These are phyloP conservation scores for Penicillium odoratum DNA, from an alignment of 495 filamentous ascomycete genomes.

Conservation along the genomic window DNA sequence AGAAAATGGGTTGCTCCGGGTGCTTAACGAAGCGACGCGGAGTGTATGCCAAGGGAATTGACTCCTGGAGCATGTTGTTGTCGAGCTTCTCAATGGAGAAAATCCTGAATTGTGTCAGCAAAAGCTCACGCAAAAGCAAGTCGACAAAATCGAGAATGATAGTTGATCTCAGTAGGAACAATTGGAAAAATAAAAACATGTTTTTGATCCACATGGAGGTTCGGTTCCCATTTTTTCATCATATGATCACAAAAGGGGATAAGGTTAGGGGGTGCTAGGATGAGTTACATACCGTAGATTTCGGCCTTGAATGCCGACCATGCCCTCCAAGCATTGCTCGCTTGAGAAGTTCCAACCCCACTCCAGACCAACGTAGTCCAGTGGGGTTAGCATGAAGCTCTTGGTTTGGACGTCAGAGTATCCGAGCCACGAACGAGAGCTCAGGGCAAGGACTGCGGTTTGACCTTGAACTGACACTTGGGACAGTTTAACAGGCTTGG, in stretches of 20 bases:
- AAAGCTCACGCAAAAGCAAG: conserved; percentile 2
- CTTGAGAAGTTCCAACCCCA: conserved; percentile 96
- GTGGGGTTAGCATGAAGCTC: conserved; percentile 84
- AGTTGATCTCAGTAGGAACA: conserved; percentile 67
- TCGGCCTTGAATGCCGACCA: conserved; percentile 92
- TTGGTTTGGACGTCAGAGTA: conserved; percentile 83
- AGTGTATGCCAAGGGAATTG: conserved; percentile 85
- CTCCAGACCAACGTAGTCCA: conserved; percentile 84
- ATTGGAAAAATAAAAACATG: conserved; percentile 57
- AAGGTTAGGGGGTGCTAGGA: conserved; percentile 4
- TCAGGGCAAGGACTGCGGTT: conserved; percentile 85
- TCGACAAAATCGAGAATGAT: not conserved
- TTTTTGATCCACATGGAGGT: conserved; percentile 52
- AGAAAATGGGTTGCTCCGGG: conserved; percentile 85
- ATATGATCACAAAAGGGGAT: conserved; percentile 41
- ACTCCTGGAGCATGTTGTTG: conserved; percentile 85
- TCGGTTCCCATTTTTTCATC: conserved; percentile 64
- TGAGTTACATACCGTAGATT: conserved; percentile 74
- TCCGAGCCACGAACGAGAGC: conserved; percentile 87
- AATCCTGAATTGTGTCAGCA: conserved; percentile 60
- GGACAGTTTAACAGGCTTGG: conserved; percentile 83
- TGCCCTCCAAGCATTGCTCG: conserved; percentile 87
- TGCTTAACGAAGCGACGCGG: conserved; percentile 85
- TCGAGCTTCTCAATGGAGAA: conserved; percentile 86
- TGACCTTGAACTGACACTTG: conserved; percentile 80